phyloP scores from a whole-genome alignment of 2,329 filamentous ascomycete genomes.

The Juglanconis sp. region DNA sequence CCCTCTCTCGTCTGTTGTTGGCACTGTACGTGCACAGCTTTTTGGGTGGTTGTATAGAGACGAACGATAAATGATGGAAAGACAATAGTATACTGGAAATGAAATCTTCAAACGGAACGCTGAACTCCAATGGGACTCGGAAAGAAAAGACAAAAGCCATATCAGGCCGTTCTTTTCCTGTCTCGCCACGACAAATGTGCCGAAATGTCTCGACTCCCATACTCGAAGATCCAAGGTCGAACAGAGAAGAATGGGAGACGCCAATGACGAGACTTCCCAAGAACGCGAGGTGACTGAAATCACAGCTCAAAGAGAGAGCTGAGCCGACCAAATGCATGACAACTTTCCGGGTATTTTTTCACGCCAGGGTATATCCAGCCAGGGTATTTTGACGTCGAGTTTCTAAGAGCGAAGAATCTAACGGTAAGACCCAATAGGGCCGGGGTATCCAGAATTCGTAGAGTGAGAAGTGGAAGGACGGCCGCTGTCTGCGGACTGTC shows the following conservation, averaged over 20 bases:
- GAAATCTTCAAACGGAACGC: slow-evolving; percentile 9
- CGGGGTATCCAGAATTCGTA: slow-evolving; percentile 93
- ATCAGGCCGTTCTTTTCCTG: not conserved
- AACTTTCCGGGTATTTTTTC: slow-evolving; percentile 48
- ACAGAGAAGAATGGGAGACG: not conserved
- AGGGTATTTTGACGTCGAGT: slow-evolving; percentile 46
- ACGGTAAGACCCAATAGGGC: slow-evolving; percentile 86
- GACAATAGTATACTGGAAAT: slow-evolving; percentile 12
- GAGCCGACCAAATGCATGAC: slow-evolving; percentile 45
- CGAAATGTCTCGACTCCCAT: not conserved
- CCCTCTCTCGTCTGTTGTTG: slow-evolving; percentile 9
- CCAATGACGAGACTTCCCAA: slow-evolving; percentile 21
- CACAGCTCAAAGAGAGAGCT: slow-evolving; percentile 34
- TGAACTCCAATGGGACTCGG: slow-evolving; percentile 6
- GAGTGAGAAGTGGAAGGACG: slow-evolving; percentile 93
- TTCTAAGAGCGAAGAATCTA: slow-evolving; percentile 55
- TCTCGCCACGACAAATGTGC: not conserved
- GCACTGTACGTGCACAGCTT: slow-evolving; percentile 5
- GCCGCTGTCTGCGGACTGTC: slow-evolving; percentile 85
- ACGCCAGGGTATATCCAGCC: slow-evolving; percentile 66
- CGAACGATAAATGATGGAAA: not conserved
- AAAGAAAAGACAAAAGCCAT: slow-evolving; percentile 2
- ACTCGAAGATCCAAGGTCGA: not conserved
- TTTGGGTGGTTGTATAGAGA: slow-evolving; percentile 10
- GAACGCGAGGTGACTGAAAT: slow-evolving; percentile 27